Base-by-base conservation (phyloP, 306 rosid species). In the Luffa aegyptiaca region DNA sequence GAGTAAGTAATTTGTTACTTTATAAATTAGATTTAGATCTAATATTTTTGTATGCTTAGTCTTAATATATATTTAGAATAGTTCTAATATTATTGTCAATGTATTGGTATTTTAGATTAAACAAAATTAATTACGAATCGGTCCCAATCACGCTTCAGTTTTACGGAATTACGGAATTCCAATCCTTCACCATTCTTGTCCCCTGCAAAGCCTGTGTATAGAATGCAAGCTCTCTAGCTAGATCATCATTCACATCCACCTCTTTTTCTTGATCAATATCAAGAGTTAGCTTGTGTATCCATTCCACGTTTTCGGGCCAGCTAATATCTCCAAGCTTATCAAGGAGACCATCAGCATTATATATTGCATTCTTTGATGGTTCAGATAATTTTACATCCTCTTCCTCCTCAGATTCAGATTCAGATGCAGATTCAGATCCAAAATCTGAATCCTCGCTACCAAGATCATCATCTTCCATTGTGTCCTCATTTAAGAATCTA, bases 291-390 rank as follows among this genome's bases (percentile, higher is more conserved):
- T 82, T 94, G 80, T 94, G 94, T 39, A 84, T 86, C 97, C 97
- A 94, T 11, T 63, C 96, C 2, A 79, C 88, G 42, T 89, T 85
- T 78, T 90, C 94, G 2, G 98, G 96, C 93, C 94, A 94, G 79
- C 90, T 86, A 61, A 90, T 87, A 84, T 94, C 98, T n/a, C 89
- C 97, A 75, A 92, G 94, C 83, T 92, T 94, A 71, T 94, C 98
- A 6, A 89, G 82, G 62, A 94, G 77, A 52, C 90, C 98, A 12
- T 94, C 93, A 20, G 84, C 85, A 84, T 92, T 90, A 80, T 87
- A 77, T 6, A 87, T 76, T 8, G 98, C 96, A 13, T 10, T 90
- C 85, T 89, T 87, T 3, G 96, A 88, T 1, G 98, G 92, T 35
- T 88, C 93, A 11, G 86, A 2, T 86, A 84, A 82, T 81, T 83